Base-by-base conservation (phyloP, 2,329 filamentous ascomycete species). In the Phialocephala subalpina region DNA sequence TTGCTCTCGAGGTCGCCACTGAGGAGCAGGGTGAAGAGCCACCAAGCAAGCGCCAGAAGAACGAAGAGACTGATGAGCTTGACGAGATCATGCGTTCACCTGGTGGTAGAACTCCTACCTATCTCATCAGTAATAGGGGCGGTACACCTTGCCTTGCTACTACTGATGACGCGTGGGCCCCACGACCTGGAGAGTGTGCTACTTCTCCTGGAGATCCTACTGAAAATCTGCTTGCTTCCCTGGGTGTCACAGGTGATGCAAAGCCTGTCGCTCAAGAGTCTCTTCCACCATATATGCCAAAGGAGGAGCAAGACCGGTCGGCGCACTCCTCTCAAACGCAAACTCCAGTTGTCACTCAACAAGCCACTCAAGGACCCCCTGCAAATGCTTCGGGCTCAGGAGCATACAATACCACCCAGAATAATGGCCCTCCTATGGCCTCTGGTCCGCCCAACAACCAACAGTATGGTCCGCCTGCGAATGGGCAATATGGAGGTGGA, bases 221-320 rank as follows among this genome's bases (percentile, higher is more conserved):
- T 14, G 75, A 77, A 63, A 73, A 73, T 29, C 64, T 74, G 45
- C 73, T 79, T 64, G 76, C 76, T 63, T 74, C 76, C 49, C 64
- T 79, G 14, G 77, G 77, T 40, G 78, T 79, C 20, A 75, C 76
- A 36, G 78, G 78, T 29, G 64, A 69, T 40, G 71, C 78, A 36
- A 79, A 79, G 59, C 77, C 77, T 42, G 67, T 74, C 14, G 67
- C 65, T 3, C 47, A 64, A 59, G 63, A 70, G 49, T 57, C 66
- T 36, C 38, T 68, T 40, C 69, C 66, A 42, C 65, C 64, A 22
- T 65, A 66, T 14, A 53, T 57, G 53, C 42, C 62, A 14, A 40
- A 65, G 12, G 62, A 63, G 45, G 55, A 70, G 18, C 29, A 62
- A n/a, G 60, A 42, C 14, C 53, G 22, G 8, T 40, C 20, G 18